phyloP scores from a whole-genome alignment of 2,329 filamentous ascomycete genomes.

The Rachicladosporium sp. region DNA sequence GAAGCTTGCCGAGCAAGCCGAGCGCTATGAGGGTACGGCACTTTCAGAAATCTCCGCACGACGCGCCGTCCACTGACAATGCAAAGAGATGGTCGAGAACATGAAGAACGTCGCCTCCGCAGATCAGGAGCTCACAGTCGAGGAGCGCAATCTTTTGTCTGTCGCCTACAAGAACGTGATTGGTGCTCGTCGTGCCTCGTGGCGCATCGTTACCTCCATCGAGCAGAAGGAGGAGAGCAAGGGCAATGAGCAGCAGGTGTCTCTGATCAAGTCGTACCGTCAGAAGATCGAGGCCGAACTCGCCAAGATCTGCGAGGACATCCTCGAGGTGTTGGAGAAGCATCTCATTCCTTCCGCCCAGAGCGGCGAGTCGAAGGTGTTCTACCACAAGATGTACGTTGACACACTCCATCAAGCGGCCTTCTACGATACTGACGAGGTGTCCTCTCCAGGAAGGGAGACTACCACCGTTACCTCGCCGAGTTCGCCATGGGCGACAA shows the following conservation, averaged over 20 bases:
- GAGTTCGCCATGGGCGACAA: conserved; percentile 92
- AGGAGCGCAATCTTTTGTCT: conserved; percentile 94
- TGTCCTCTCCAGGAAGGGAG: conserved; percentile 67
- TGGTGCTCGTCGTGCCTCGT: conserved; percentile 88
- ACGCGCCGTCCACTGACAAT: not conserved
- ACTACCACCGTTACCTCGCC: conserved; percentile 97
- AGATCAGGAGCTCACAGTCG: conserved; percentile 54
- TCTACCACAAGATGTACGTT: conserved; percentile 97
- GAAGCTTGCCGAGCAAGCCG: conserved; percentile 99
- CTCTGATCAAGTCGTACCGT: conserved; percentile 93
- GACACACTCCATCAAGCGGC: not conserved
- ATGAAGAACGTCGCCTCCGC: conserved; percentile 97
- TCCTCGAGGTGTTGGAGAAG: conserved; percentile 86
- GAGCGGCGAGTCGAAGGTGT: conserved; percentile 96
- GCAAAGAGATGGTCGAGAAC: conserved; percentile 95
- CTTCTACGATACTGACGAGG: conserved; percentile 1
- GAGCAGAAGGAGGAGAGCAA: conserved; percentile 99
- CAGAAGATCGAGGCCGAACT: conserved; percentile 97
- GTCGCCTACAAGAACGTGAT: conserved; percentile 99
- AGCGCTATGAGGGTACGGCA: conserved; percentile 88
- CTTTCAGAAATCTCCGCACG: not conserved
- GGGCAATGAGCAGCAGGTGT: conserved; percentile 84
- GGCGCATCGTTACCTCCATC: conserved; percentile 96
- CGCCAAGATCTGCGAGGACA: conserved; percentile 94
- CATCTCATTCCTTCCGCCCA: conserved; percentile 89